Base-by-base conservation (phyloP, 2,329 filamentous ascomycete species). In the Aspergillus sp. region DNA sequence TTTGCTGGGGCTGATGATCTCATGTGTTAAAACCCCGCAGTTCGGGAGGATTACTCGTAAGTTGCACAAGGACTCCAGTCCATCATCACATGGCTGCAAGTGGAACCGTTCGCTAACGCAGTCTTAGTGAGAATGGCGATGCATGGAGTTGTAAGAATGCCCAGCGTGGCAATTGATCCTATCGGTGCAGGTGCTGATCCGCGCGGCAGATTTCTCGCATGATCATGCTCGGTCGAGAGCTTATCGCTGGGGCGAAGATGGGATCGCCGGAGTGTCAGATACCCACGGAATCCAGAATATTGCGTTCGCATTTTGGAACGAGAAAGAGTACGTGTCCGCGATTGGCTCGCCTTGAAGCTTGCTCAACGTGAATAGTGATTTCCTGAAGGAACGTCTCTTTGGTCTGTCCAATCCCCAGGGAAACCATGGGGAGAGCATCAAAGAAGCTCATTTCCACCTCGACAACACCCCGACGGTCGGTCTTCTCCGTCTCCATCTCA, bases 291-390 rank as follows among this genome's bases (percentile, higher is more conserved):
- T 88, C 50, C 89, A 96, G 73, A 95, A 97, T 72, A 88, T 97
- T 71, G 90, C 89, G 3, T 96, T 97, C 78, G 85, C 90, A 48
- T 97, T 97, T 72, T 97, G 93, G 93, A 97, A 97, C 70, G 92
- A 91, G 72, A 85, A 96, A 77, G 93, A 97, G 91, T 95, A 70
- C 62, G 82, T 73, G 6, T 26, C 19, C 20, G 7, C 14, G 6
- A 14, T 47, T n/a, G 35, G 36, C 20, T 24, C 49, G 11, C 24
- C 13, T n/a, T 16, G 17, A 19, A 22, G 26, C 50, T 48, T 13
- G 47, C 24, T 13, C 20, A 44, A 16, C n/a, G 20, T 20, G 17
- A 50, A 20, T 61, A 95, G 91, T 71, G 88, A 90, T 51, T 95
- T 93, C 69, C 80, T 97, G 64, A 97, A 97, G 74, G 94, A 97